Evolutionary conservation across 148 eudicot genomes (phyloP).

Genomic region (Nepenthes mirabilis): DNA sequence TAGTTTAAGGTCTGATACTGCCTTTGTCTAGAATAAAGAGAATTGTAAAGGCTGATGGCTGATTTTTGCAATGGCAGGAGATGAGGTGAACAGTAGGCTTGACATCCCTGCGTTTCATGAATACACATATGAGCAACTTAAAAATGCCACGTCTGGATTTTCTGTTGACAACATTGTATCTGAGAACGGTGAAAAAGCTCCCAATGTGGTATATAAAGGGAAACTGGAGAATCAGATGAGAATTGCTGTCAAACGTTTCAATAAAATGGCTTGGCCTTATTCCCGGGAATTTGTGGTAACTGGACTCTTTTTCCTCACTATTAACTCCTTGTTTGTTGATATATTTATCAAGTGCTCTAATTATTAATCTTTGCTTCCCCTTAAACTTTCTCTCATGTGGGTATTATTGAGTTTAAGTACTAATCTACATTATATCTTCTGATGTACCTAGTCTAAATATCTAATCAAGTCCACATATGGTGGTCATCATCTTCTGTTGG

Average conservation of each 20-base stretch:
- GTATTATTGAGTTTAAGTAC: too few relatives aligned
- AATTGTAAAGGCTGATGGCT: slow-evolving; percentile 1
- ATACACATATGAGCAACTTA: slow-evolving; percentile 48
- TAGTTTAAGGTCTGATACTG: neutral
- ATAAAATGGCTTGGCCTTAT: slow-evolving; percentile 59
- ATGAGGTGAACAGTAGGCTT: slow-evolving; percentile 23
- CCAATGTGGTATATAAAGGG: slow-evolving; percentile 65
- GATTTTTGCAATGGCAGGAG: slow-evolving; percentile 16
- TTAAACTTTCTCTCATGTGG: too few relatives aligned
- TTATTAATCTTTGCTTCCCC: too few relatives aligned
- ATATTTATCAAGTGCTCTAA: too few relatives aligned
- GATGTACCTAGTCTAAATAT: too few relatives aligned
- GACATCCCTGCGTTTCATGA: slow-evolving; percentile 34
- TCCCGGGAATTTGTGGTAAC: slow-evolving; percentile 47
- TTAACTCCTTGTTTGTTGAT: too few relatives aligned
- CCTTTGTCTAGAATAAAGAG: neutral
- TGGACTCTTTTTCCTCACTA: neutral
- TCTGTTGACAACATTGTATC: slow-evolving; percentile 61
- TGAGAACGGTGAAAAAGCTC: slow-evolving; percentile 62
- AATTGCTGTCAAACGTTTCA: slow-evolving; percentile 58
- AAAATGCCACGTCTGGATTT: slow-evolving; percentile 56
- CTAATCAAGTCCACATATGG: too few relatives aligned
- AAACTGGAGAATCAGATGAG: slow-evolving; percentile 54
- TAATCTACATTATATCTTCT: too few relatives aligned
- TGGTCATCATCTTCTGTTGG: too few relatives aligned